Percentiles rank a stretch among this genome's conserved stretches.
These are phyloP conservation scores for Apiospora aurea DNA, from an alignment of 2,329 filamentous ascomycete species.

Conservation along the genomic window DNA sequence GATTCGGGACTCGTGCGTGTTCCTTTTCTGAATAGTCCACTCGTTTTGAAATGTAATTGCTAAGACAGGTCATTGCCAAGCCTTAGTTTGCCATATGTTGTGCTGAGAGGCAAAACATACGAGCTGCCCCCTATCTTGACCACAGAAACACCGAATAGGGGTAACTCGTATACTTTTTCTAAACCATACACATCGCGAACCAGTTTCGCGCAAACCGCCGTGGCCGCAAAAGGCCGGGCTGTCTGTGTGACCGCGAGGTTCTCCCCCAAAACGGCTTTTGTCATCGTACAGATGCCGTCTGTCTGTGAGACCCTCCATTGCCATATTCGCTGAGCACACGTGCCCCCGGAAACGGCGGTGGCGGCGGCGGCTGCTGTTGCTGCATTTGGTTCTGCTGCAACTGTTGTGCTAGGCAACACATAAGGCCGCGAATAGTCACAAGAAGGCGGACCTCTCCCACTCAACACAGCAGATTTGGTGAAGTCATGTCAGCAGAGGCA, in stretches of 20 bases:
- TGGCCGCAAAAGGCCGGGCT: background rate
- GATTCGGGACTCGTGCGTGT: background rate
- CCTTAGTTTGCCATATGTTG: too few relatives aligned
- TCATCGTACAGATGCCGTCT: background rate
- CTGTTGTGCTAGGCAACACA: background rate
- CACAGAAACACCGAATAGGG: background rate
- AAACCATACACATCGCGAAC: background rate
- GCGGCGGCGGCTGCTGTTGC: background rate
- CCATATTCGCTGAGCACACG: background rate
- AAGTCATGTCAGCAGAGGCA: background rate
- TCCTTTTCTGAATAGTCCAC: background rate
- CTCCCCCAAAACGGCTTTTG: constrained; percentile 12
- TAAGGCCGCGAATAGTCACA: background rate
- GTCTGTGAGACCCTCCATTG: constrained; percentile 4
- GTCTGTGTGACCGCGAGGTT: background rate
- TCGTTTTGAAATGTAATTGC: too few relatives aligned
- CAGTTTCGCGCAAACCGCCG: background rate
- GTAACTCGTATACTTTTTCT: background rate
- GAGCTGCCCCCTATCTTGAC: background rate
- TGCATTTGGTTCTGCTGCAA: background rate
- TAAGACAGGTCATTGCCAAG: too few relatives aligned
- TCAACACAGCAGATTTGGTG: background rate
- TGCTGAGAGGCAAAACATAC: background rate
- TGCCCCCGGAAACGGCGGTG: background rate
- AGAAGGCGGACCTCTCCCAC: background rate